These are phyloP conservation scores for Thalia dealbata DNA, from an alignment of 176 grass and related monocot species.

Conservation along the genomic window DNA sequence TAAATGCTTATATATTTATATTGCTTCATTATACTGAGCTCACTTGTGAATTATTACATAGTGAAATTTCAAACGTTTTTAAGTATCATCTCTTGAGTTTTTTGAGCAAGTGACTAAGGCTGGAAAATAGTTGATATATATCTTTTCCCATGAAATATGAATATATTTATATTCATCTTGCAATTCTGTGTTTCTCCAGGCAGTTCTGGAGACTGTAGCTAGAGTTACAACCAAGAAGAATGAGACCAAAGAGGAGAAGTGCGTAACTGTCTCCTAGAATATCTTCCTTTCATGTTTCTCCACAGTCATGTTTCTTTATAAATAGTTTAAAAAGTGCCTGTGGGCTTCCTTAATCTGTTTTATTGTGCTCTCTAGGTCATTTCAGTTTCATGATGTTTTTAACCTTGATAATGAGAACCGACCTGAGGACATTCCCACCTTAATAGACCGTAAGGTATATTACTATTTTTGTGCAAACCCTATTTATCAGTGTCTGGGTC, in stretches of 20 bases:
- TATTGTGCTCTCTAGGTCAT: constrained; percentile 44
- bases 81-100: background rate
- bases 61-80: background rate
- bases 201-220: constrained; percentile 91
- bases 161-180: background rate
- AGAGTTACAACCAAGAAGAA: constrained; percentile 92
- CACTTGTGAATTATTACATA: too few relatives aligned
- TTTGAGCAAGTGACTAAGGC: background rate
- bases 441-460: constrained; percentile 88
- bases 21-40: too few relatives aligned
- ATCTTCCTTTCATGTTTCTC: background rate
- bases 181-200: constrained; percentile 25
- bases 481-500: background rate
- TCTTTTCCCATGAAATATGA: background rate
- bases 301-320: background rate
- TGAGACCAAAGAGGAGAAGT: constrained; percentile 99
- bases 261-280: constrained; percentile 20
- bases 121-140: background rate
- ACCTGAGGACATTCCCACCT: constrained; percentile 80
- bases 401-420: constrained; percentile 76
- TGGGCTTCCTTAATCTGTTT: constrained; percentile 19
- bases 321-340: background rate
- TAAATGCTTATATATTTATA: too few relatives aligned
- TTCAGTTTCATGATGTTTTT: constrained; percentile 96
- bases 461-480: background rate